A percentile compares a stretch with the other conserved stretches of the same genome.
These are phyloP conservation scores for Fusarium odoratissimum DNA, from an alignment of 2,329 filamentous ascomycete genomes.

Conservation along the genomic window DNA sequence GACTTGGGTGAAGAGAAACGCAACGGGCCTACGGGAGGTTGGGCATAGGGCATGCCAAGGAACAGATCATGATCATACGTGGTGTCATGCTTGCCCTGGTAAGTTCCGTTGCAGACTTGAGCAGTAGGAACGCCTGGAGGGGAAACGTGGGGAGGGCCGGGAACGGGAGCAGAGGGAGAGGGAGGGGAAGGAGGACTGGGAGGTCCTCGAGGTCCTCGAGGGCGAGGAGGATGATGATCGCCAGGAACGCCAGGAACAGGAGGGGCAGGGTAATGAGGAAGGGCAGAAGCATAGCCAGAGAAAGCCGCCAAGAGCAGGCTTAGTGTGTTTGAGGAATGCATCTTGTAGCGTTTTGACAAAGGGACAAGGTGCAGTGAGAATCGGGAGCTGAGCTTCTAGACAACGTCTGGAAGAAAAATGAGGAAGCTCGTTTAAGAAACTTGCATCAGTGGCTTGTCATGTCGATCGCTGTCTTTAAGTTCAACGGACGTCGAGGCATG, in stretches of 20 bases:
- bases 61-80: conserved; percentile 34
- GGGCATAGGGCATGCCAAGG: conserved; percentile 36
- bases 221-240: not conserved
- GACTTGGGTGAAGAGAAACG: conserved; percentile 64
- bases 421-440: not conserved
- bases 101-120: conserved; percentile 27
- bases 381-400: conserved; percentile 8
- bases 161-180: not conserved
- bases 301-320: conserved; percentile 30
- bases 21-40: conserved; percentile 59
- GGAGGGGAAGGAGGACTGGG: not conserved
- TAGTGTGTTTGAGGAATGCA: conserved; percentile 26
- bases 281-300: conserved; percentile 12
- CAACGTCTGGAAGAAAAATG: conserved; percentile 6
- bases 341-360: conserved; percentile 1
- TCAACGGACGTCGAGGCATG: not conserved
- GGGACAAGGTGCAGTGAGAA: not conserved
- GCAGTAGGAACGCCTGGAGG: conserved; percentile 8
- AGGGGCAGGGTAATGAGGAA: not conserved
- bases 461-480: conserved; percentile 23
- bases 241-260: conserved; percentile 2
- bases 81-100: conserved; percentile 24
- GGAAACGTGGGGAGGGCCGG: not conserved
- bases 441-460: conserved; percentile 1
- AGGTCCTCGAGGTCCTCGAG: not conserved